phyloP scores from a whole-genome alignment of 495 filamentous ascomycete genomes.

The Symbiotaphrina buchneri region DNA sequence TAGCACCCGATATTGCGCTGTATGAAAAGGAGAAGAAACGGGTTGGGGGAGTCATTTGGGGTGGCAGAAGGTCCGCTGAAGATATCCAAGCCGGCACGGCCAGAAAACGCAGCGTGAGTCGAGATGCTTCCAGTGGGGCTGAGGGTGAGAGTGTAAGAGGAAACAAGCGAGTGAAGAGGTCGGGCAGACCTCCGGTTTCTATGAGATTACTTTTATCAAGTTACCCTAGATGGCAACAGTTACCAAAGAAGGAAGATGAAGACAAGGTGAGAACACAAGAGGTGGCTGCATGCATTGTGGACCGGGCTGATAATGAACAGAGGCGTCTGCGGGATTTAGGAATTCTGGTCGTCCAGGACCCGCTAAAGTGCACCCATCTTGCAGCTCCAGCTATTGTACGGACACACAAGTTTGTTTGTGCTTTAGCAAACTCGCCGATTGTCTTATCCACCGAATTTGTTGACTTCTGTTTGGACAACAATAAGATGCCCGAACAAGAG shows the following conservation, averaged over 20 bases:
- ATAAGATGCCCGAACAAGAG: constrained; percentile 32
- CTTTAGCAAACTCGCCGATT: constrained; percentile 52
- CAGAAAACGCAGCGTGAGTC: constrained; percentile 16
- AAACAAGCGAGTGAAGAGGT: constrained; percentile 36
- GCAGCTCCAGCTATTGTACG: constrained; percentile 70
- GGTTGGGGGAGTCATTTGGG: constrained; percentile 64
- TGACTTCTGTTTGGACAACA: constrained; percentile 40
- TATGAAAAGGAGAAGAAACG: constrained; percentile 89
- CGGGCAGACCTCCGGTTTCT: constrained; percentile 29
- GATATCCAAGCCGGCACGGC: constrained; percentile 17
- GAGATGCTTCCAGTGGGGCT: constrained; percentile 19
- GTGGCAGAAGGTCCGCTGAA: constrained; percentile 25
- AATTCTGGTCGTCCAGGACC: constrained; percentile 55
- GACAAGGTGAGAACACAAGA: constrained; percentile 74
- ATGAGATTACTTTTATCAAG: constrained; percentile 62
- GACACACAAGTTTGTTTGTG: constrained; percentile 80
- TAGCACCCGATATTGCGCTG: constrained; percentile 62
- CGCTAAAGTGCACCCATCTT: constrained; percentile 56
- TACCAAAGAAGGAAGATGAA: constrained; percentile 44
- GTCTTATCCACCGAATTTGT: constrained; percentile 63
- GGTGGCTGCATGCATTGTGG: constrained; percentile 6
- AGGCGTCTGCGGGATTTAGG: constrained; percentile 66
- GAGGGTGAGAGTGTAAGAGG: constrained; percentile 20
- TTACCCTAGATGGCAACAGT: constrained; percentile 51
- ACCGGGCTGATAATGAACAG: constrained; percentile 17